Evolutionary conservation across 2,329 filamentous ascomycete species (phyloP).

Genomic region (Fusarium sp.): DNA sequence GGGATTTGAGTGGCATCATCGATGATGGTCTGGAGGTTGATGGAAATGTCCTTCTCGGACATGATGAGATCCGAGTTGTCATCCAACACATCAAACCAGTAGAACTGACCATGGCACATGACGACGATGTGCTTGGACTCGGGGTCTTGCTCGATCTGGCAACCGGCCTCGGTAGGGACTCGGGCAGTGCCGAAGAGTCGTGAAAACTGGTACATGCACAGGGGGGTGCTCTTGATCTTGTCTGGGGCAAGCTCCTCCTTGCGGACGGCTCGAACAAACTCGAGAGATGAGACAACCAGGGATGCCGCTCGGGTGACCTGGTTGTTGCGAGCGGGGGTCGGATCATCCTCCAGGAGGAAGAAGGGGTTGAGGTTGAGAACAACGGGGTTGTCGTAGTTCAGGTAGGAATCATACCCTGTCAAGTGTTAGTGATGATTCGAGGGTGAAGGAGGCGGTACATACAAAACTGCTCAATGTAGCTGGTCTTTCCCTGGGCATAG

Average conservation of each 20-base stretch:
- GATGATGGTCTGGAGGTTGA: constrained; percentile 92
- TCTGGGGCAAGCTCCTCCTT: constrained; percentile 94
- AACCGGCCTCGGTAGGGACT: constrained; percentile 93
- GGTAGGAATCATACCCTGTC: constrained; percentile 96
- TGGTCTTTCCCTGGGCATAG: constrained; percentile 90
- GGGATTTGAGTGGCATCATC: constrained; percentile 91
- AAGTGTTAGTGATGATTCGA: constrained; percentile 13
- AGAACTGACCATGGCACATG: constrained; percentile 94
- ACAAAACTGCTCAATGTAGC: constrained; percentile 99
- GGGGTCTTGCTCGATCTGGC: constrained; percentile 94
- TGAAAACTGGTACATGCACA: constrained; percentile 99
- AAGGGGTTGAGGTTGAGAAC: constrained; percentile 98
- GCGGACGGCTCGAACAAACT: constrained; percentile 91
- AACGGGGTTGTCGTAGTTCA: constrained; percentile 97
- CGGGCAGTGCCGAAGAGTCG: constrained; percentile 93
- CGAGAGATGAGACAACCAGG: constrained; percentile 86
- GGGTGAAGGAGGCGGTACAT: constrained; percentile 34
- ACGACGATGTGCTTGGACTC: constrained; percentile 94
- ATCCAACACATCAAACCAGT: constrained; percentile 98
- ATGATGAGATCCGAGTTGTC: constrained; percentile 96
- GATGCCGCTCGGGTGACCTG: constrained; percentile 96
- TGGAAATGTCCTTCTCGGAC: constrained; percentile 91
- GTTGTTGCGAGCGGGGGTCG: constrained; percentile 94
- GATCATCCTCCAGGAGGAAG: constrained; percentile 96
- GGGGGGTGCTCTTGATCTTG: constrained; percentile 80